Percentiles rank a stretch among this genome's conserved stretches.
These are phyloP conservation scores for Phtheirospermum japonicum DNA, from an alignment of 257 asterid genomes.

Conservation along the genomic window DNA sequence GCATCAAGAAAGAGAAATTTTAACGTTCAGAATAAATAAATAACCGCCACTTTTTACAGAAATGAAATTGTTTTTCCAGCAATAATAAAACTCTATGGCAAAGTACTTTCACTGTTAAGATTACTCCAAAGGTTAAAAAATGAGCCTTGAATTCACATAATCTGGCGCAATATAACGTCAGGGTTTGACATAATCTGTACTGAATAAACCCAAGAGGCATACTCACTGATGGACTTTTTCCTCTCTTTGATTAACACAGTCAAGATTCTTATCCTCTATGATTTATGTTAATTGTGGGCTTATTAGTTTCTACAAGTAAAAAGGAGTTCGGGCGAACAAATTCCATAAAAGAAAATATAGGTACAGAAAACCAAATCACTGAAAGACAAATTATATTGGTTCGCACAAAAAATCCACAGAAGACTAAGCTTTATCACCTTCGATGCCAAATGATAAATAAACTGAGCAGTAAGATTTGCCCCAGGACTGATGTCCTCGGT, in stretches of 20 bases:
- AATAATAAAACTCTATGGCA: conserved; percentile 15
- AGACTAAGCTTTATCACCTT: conserved; percentile 52
- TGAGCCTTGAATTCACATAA: conserved; percentile 21
- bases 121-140: conserved; percentile 5
- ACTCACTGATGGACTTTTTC: conserved; percentile 3
- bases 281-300: conserved; percentile 15
- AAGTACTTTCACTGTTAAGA: conserved; percentile 3
- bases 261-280: conserved; percentile 10
- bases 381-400: conserved; percentile 22
- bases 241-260: conserved; percentile 15
- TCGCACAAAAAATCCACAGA: conserved; percentile 19
- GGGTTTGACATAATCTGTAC: neutral
- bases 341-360: conserved; percentile 8
- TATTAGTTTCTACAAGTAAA: conserved; percentile 11
- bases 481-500: conserved; percentile 81
- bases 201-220: conserved; percentile 5
- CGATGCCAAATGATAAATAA: conserved; percentile 79
- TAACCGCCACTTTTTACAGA: neutral
- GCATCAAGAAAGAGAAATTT: conserved; percentile 20
- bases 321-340: conserved; percentile 18
- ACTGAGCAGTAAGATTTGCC: conserved; percentile 86
- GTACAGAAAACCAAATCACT: conserved; percentile 19
- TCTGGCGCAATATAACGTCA: conserved; percentile 1
- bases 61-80: neutral
- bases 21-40: conserved; percentile 5